These are phyloP conservation scores for Trametes coccinea DNA, from an alignment of 768 basidiomycete genomes.

Conservation along the genomic window DNA sequence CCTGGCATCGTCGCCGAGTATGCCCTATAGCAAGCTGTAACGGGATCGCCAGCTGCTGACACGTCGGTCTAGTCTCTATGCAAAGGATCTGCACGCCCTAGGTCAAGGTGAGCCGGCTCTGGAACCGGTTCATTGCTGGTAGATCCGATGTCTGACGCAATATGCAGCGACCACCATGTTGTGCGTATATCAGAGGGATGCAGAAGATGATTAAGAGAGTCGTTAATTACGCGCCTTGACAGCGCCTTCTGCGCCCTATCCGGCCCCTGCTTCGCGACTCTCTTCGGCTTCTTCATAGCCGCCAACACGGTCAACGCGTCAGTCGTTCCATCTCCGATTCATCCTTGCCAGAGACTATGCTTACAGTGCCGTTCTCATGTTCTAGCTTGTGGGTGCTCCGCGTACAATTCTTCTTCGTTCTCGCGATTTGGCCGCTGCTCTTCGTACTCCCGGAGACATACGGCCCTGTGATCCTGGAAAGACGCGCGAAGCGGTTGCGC, in stretches of 20 bases:
- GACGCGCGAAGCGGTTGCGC: constrained; percentile 19
- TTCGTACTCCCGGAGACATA: constrained; percentile 26
- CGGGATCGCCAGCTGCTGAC: too few species aligned
- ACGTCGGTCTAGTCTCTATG: constrained; percentile 8
- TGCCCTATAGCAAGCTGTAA: background rate
- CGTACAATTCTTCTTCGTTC: constrained; percentile 21
- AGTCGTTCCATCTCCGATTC: background rate
- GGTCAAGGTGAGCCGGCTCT: background rate
- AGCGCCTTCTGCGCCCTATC: constrained; percentile 23
- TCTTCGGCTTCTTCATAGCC: constrained; percentile 29
- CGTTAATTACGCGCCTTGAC: background rate
- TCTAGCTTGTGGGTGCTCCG: constrained; percentile 27
- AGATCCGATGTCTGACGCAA: too few species aligned
- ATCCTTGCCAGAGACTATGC: background rate
- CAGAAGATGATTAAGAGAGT: background rate
- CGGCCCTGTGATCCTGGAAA: constrained; percentile 23
- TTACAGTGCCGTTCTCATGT: too few species aligned
- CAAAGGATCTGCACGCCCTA: constrained; percentile 13
- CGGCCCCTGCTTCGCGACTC: constrained; percentile 23
- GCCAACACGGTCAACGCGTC: constrained; percentile 15
- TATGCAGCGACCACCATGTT: constrained; percentile 4
- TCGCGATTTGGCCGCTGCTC: constrained; percentile 22
- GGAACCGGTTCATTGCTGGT: background rate
- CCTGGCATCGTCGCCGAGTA: constrained; percentile 21
- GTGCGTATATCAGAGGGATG: background rate